Percentiles rank a stretch among this genome's conserved stretches.
These are phyloP conservation scores for Hemileccinum impolitum DNA, from an alignment of 768 basidiomycete genomes.

Conservation along the genomic window DNA sequence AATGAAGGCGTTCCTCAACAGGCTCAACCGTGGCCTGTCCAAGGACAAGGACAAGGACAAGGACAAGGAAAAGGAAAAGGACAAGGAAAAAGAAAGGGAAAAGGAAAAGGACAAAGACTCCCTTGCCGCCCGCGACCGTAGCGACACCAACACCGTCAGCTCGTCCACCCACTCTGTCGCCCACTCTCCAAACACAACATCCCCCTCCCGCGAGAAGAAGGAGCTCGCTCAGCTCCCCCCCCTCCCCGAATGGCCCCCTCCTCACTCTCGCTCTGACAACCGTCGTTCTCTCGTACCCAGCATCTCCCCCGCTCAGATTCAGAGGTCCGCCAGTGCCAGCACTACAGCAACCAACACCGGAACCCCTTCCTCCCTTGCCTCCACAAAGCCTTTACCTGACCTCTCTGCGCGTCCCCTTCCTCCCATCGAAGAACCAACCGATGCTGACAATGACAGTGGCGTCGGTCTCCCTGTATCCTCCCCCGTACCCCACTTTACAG, in stretches of 20 bases:
- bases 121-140: conserved; percentile 27
- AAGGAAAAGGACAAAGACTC: conserved; percentile 29
- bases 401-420: conserved; percentile 49
- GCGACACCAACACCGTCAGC: conserved; percentile 32
- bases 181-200: conserved; percentile 23
- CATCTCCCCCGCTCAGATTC: conserved; percentile 22
- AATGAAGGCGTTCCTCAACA: conserved; percentile 85
- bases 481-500: conserved; percentile 24
- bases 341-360: conserved; percentile 33
- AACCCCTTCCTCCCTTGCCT: conserved; percentile 45
- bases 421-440: conserved; percentile 42
- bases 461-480: conserved; percentile 35
- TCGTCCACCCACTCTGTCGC: conserved; percentile 23
- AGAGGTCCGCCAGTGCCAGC: conserved; percentile 27
- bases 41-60: conserved; percentile 28
- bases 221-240: conserved; percentile 54
- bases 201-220: conserved; percentile 50
- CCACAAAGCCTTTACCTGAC: conserved; percentile 74
- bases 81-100: conserved; percentile 36
- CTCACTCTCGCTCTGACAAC: conserved; percentile 21
- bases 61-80: conserved; percentile 58
- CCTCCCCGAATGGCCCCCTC: conserved; percentile 66
- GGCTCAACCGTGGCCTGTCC: conserved; percentile 62
- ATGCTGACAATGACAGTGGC: conserved; percentile 34
- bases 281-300: conserved; percentile 14